phyloP scores from a whole-genome alignment of 345 rosid species.

The Linum lewisii region DNA sequence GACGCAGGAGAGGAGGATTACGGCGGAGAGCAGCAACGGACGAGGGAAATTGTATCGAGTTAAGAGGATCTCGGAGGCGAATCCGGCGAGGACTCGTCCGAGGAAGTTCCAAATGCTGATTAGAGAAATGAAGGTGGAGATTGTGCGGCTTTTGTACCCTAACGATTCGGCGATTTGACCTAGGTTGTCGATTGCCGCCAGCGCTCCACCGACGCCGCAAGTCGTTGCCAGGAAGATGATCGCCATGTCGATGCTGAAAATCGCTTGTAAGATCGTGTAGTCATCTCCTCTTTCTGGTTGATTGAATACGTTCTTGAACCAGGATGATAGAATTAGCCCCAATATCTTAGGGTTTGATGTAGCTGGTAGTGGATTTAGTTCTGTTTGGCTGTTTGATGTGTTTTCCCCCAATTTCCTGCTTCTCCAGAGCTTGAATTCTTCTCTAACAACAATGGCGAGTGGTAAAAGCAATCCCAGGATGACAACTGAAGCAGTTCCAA shows the following conservation, averaged over 20 bases:
- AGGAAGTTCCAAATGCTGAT: slow-evolving; percentile 23
- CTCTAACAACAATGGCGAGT: slow-evolving; percentile 9
- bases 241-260: slow-evolving; percentile 17
- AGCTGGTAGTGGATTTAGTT: neutral
- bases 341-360: neutral
- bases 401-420: neutral
- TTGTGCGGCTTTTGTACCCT: slow-evolving; percentile 14
- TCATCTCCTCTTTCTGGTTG: slow-evolving; percentile 19
- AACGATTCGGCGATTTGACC: slow-evolving; percentile 15
- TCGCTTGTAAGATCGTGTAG: slow-evolving; percentile 17
- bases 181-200: slow-evolving; percentile 10
- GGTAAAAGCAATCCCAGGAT: slow-evolving; percentile 12
- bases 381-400: neutral
- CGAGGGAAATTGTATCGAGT: slow-evolving; percentile 13
- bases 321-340: neutral
- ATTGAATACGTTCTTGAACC: slow-evolving; percentile 9
- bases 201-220: slow-evolving; percentile 15
- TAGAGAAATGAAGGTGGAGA: slow-evolving; percentile 12
- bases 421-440: slow-evolving; percentile 12
- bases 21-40: slow-evolving; percentile 4
- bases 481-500: slow-evolving; percentile 9
- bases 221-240: slow-evolving; percentile 10
- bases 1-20: slow-evolving; percentile 11
- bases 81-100: slow-evolving; percentile 15
- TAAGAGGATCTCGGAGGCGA: slow-evolving; percentile 14